phyloP scores from a whole-genome alignment of 2,329 filamentous ascomycete species.

The Penicillium sp. region DNA sequence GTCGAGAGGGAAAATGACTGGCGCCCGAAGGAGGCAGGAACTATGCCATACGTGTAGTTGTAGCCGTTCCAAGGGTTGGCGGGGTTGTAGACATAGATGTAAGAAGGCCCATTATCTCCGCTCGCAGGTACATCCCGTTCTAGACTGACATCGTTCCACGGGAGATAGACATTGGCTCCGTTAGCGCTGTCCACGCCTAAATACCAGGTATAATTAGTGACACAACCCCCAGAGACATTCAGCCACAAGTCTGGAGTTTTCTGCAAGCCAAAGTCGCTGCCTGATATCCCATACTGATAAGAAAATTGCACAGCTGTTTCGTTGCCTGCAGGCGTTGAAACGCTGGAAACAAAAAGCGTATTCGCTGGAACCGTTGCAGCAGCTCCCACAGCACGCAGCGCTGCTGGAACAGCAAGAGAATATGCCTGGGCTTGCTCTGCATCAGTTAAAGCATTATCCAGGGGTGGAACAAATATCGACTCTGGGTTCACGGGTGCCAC shows the following conservation, averaged over 20 bases:
- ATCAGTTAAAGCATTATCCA: background rate
- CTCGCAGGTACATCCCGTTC: background rate
- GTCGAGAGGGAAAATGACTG: background rate
- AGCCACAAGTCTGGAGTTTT: conserved; percentile 3
- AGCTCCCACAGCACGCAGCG: conserved; percentile 5
- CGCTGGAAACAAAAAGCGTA: background rate
- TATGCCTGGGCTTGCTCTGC: background rate
- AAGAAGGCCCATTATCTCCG: background rate
- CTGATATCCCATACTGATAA: conserved; percentile 6
- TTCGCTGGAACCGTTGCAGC: background rate
- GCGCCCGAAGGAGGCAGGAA: background rate
- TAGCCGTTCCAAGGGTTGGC: background rate
- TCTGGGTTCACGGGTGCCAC: conserved; percentile 1
- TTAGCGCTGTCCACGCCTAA: background rate
- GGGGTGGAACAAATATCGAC: background rate
- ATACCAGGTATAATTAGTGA: conserved; percentile 7
- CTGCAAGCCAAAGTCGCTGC: conserved; percentile 6
- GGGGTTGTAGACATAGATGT: background rate
- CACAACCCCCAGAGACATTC: conserved; percentile 3
- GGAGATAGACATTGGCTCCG: background rate
- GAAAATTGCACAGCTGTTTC: background rate
- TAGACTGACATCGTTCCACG: background rate
- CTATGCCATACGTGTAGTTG: background rate
- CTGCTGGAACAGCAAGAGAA: background rate
- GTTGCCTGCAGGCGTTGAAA: background rate